Evolutionary conservation across 2,329 filamentous ascomycete genomes (phyloP), one percentile per base, ranked within the genome.

Genomic region (Fusarium sp.): DNA sequence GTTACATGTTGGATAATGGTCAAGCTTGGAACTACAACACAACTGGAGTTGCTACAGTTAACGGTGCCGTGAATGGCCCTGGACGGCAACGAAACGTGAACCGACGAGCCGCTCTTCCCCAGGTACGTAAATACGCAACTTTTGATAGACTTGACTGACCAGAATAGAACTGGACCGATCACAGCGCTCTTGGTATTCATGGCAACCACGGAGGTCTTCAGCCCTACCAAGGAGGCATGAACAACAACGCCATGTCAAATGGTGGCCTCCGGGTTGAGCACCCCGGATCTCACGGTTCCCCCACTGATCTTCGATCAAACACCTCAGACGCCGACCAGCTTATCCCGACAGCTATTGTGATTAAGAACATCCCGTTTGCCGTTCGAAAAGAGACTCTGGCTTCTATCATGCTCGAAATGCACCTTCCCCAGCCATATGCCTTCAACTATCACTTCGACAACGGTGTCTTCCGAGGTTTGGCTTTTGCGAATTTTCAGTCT

Each of bases 391-490:
- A 99, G 83, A 94, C 95, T 77, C 87, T 99, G 42, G 94, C 97
- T 38, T 90, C 92, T 70, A 88, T 98, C 75, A 99, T 99, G 96
- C 93, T 95, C 13, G 94, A 97, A 25, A 90, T 98, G 88, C 93
- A 94, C 74, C 88, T 99, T 42, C 96, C 96, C 2, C 90, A 98
- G 75, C 96, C 96, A 0, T 99, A 99, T 79, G 96, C 96, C 17
- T 99, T 99, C 87, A 99, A 99, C 86, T 98, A 99, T 79, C 96
- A 99, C 82, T 99, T 99, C 79, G 96, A 99, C 80, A 97, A 97
- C 77, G 96, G 96, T 33, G 95, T 99, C 33, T 99, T 99, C 85
- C 89, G 96, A 64, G 96, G 96, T 11, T 86, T 99, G 56, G 96
- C 96, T 4, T 99, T 99, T 84, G 96, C 96, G 79, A 99, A 99